These are phyloP conservation scores for Spergularia marina DNA, from an alignment of 148 eudicot species.

Conservation along the genomic window DNA sequence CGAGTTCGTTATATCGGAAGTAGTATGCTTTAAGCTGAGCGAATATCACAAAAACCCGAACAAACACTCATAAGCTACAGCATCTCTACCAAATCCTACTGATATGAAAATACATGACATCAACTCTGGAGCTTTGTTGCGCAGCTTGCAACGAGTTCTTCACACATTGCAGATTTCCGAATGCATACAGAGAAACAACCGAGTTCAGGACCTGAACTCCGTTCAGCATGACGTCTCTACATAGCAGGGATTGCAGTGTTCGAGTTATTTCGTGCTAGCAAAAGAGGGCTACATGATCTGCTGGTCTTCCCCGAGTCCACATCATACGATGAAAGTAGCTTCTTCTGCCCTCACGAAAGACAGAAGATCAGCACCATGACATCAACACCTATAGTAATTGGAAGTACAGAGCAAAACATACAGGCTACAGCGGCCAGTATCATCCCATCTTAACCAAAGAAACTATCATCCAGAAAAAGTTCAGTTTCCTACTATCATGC, in stretches of 20 bases:
- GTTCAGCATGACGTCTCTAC: not conserved
- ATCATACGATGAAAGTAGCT: conserved; percentile 36
- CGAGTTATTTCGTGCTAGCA: conserved; percentile 24
- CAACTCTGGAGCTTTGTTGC: no score
- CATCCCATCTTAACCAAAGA: not conserved
- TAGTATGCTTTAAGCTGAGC: no score
- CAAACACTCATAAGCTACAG: no score
- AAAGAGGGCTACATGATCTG: conserved; percentile 29
- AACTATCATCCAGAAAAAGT: not conserved
- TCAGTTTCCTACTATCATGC: not conserved
- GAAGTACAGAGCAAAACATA: not conserved
- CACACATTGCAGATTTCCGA: no score
- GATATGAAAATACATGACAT: no score
- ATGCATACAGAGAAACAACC: no score
- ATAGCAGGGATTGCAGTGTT: conserved; percentile 36
- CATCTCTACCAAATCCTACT: no score
- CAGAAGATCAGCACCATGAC: not conserved
- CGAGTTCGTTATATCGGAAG: no score
- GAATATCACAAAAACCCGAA: no score
- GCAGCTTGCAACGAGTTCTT: no score
- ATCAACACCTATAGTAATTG: not conserved
- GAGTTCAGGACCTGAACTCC: no score
- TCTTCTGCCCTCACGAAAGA: conserved; percentile 22
- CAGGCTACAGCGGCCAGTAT: not conserved
- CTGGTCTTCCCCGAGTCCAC: conserved; percentile 34